phyloP scores from a whole-genome alignment of 2,329 filamentous ascomycete genomes.

The Coniochaeta prunicola region DNA sequence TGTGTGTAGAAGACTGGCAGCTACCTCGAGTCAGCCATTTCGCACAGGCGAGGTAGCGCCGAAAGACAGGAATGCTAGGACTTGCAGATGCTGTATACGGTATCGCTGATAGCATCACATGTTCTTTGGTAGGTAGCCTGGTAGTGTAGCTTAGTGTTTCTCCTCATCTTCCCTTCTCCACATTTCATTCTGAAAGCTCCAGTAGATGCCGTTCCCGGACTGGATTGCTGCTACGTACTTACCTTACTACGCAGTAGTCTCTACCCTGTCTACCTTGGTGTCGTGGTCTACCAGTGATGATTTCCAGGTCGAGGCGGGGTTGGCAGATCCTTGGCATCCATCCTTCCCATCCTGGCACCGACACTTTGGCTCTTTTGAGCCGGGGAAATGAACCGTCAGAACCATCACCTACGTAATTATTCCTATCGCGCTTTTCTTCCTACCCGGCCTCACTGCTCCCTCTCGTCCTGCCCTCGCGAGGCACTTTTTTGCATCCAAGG shows the following conservation, averaged over 20 bases:
- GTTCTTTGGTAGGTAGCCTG: background rate
- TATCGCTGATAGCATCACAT: background rate
- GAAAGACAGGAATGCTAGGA: background rate
- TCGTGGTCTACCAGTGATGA: too few species aligned
- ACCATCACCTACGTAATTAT: background rate
- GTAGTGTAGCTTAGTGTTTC: too few species aligned
- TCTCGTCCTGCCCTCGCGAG: background rate
- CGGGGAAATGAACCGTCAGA: background rate
- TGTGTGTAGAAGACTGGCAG: too few species aligned
- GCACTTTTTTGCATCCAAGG: background rate
- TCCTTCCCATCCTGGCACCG: too few species aligned
- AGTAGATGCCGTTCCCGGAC: background rate
- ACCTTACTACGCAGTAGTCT: too few species aligned
- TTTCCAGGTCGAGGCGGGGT: background rate
- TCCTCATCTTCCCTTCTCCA: background rate
- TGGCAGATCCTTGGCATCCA: background rate
- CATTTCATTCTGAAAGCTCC: background rate
- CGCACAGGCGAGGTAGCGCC: background rate
- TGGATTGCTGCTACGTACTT: background rate
- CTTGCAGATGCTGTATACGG: background rate
- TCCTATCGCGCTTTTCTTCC: background rate
- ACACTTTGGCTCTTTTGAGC: background rate
- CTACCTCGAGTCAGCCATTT: too few species aligned
- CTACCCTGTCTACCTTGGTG: too few species aligned
- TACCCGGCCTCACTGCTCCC: background rate